A percentile compares a stretch with the other conserved stretches of the same genome.
These are phyloP conservation scores for Fusarium sp. DNA, from an alignment of 2,329 filamentous ascomycete genomes.

Conservation along the genomic window DNA sequence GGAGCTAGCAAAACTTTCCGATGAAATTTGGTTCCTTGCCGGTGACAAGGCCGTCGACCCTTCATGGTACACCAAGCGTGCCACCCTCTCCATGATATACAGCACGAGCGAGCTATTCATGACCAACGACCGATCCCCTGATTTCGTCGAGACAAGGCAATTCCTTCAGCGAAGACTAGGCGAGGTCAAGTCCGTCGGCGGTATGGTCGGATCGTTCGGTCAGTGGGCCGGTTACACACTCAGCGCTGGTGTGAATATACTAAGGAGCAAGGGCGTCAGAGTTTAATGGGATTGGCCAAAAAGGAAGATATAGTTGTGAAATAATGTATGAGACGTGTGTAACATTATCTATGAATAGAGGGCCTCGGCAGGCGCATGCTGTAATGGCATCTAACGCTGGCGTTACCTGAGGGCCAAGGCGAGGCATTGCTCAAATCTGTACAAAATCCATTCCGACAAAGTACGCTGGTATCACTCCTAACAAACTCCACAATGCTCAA, in stretches of 20 bases:
- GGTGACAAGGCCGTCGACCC: constrained; percentile 84
- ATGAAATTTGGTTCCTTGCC: constrained; percentile 90
- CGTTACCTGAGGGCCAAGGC: not conserved
- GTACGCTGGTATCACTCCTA: constrained; percentile 11
- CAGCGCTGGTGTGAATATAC: constrained; percentile 78
- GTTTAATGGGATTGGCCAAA: constrained; percentile 60
- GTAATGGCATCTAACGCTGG: constrained; percentile 9
- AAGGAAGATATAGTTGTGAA: constrained; percentile 28
- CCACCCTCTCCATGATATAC: constrained; percentile 64
- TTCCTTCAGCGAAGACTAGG: constrained; percentile 81
- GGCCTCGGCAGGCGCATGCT: constrained; percentile 12
- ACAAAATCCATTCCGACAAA: constrained; percentile 7
- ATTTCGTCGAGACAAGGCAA: constrained; percentile 78
- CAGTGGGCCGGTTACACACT: constrained; percentile 87
- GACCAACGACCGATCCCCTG: constrained; percentile 82
- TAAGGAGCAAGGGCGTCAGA: constrained; percentile 87
- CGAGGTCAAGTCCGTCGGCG: constrained; percentile 72
- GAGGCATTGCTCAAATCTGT: constrained; percentile 4
- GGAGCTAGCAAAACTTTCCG: constrained; percentile 83
- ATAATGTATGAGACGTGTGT: constrained; percentile 42
- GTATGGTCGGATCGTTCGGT: constrained; percentile 69
- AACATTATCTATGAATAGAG: constrained; percentile 28
- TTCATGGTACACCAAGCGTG: constrained; percentile 82
- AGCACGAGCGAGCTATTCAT: constrained; percentile 89
- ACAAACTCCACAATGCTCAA: constrained; percentile 18